Evolutionary conservation across 1,284 basidiomycete genomes (phyloP).

Genomic region (Ustilago loliicola): DNA sequence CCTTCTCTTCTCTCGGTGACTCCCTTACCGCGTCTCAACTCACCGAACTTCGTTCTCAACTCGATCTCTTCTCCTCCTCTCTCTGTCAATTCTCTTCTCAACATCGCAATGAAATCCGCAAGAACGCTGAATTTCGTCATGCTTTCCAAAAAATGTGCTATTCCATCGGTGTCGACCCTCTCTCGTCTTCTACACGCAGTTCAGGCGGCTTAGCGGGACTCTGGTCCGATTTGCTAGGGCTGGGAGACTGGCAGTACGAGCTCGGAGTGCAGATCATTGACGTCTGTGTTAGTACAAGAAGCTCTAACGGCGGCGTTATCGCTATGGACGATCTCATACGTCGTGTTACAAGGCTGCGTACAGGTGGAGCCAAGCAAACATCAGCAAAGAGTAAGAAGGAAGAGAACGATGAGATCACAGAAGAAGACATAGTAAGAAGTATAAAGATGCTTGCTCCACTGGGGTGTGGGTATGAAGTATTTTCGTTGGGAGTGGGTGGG

Average conservation of each 20-base stretch:
- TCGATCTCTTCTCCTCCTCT: slow-evolving; percentile 84
- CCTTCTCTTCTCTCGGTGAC: slow-evolving; percentile 84
- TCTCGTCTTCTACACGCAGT: slow-evolving; percentile 72
- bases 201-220: slow-evolving; percentile 79
- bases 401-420: slow-evolving; percentile 73
- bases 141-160: slow-evolving; percentile 97
- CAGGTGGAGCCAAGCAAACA: slow-evolving; percentile 64
- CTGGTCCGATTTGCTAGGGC: slow-evolving; percentile 84
- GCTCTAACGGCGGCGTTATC: slow-evolving; percentile 90
- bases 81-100: slow-evolving; percentile 84
- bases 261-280: slow-evolving; percentile 97
- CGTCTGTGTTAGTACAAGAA: slow-evolving; percentile 89
- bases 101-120: slow-evolving; percentile 85
- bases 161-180: slow-evolving; percentile 92
- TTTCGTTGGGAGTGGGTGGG: slow-evolving; percentile 75
- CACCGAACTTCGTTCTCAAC: slow-evolving; percentile 82
- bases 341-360: slow-evolving; percentile 82
- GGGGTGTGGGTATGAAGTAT: slow-evolving; percentile 87
- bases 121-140: slow-evolving; percentile 88
- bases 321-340: slow-evolving; percentile 86
- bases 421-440: slow-evolving; percentile 86
- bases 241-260: slow-evolving; percentile 94
- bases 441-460: slow-evolving; percentile 90
- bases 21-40: slow-evolving; percentile 83
- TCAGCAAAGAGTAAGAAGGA: background rate